A percentile compares a stretch with the other conserved stretches of the same genome.
Evolutionary conservation across 2,329 filamentous ascomycete genomes (phyloP).

Genomic region (Talaromyces sp.): DNA sequence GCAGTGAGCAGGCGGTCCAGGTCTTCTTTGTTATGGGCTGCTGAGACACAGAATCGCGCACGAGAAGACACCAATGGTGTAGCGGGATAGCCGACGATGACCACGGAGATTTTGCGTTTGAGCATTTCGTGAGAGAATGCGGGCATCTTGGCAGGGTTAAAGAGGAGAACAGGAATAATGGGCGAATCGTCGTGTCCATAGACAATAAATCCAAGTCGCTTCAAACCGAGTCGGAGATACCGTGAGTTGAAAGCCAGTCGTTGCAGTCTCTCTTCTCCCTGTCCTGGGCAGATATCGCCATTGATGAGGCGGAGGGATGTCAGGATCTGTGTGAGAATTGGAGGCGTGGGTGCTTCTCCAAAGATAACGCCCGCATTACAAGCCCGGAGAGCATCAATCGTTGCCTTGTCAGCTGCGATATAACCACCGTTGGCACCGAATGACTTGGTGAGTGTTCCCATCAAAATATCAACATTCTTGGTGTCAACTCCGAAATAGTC

Average conservation of each 20-base stretch:
- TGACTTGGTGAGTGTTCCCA: conserved; percentile 97
- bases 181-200: conserved; percentile 98
- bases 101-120: conserved; percentile 93
- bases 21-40: conserved; percentile 97
- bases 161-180: conserved; percentile 90
- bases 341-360: conserved; percentile 82
- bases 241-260: conserved; percentile 97
- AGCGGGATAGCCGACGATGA: conserved; percentile 94
- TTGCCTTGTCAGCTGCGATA: conserved; percentile 79
- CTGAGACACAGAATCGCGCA: conserved; percentile 91
- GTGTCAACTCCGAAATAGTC: conserved; percentile 95
- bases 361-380: conserved; percentile 83
- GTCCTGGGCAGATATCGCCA: conserved; percentile 80
- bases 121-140: conserved; percentile 99
- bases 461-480: conserved; percentile 84
- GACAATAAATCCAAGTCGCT: conserved; percentile 93
- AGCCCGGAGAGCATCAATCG: conserved; percentile 86
- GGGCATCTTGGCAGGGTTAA: conserved; percentile 98
- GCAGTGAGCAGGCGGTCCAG: conserved; percentile 83
- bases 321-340: conserved; percentile 86
- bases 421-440: conserved; percentile 98
- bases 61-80: conserved; percentile 93
- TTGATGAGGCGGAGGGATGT: conserved; percentile 83
- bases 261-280: conserved; percentile 92
- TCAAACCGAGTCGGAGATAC: conserved; percentile 94